Percentiles rank a stretch among this genome's conserved stretches.
These are phyloP conservation scores for Noccaea bulbosa DNA, from an alignment of 345 rosid genomes.

Conservation along the genomic window DNA sequence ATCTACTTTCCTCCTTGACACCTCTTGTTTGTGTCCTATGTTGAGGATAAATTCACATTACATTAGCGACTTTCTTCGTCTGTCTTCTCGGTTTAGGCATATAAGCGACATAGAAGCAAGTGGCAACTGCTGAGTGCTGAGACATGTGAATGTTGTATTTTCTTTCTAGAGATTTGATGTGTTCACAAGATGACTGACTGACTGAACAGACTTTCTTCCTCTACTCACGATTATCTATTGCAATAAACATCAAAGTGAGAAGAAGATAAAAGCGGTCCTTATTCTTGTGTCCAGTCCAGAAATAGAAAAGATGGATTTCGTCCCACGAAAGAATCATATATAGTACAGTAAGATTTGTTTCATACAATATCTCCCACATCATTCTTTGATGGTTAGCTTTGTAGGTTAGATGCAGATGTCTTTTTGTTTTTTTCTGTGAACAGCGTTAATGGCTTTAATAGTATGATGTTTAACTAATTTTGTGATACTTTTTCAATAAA, in stretches of 20 bases:
- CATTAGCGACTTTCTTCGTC: background rate
- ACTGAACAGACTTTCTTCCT: background rate
- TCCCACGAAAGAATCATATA: too few relatives aligned
- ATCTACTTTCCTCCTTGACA: background rate
- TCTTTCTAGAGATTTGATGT: background rate
- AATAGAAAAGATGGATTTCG: background rate
- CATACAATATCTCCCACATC: too few relatives aligned
- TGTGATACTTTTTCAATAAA: too few relatives aligned
- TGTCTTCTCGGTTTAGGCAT: background rate
- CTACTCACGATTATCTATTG: background rate
- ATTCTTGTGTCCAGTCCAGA: background rate
- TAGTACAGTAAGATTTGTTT: too few relatives aligned
- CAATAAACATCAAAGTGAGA: conserved; percentile 28
- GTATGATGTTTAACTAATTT: too few relatives aligned
- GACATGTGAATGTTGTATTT: conserved; percentile 10
- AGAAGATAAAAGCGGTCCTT: conserved; percentile 28
- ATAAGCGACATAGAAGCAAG: background rate
- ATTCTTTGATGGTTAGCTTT: too few relatives aligned
- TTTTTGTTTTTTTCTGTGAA: too few relatives aligned
- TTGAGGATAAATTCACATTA: conserved; percentile 15
- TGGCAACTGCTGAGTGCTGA: background rate
- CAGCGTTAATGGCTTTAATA: too few relatives aligned
- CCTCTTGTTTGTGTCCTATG: conserved; percentile 15
- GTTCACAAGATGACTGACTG: conserved; percentile 20
- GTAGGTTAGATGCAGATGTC: too few relatives aligned